Percentiles rank a stretch among this genome's conserved stretches.
These are phyloP conservation scores for Spizellomyces punctatus DNA, from an alignment of 192 early-diverging fungal genomes.

Conservation along the genomic window DNA sequence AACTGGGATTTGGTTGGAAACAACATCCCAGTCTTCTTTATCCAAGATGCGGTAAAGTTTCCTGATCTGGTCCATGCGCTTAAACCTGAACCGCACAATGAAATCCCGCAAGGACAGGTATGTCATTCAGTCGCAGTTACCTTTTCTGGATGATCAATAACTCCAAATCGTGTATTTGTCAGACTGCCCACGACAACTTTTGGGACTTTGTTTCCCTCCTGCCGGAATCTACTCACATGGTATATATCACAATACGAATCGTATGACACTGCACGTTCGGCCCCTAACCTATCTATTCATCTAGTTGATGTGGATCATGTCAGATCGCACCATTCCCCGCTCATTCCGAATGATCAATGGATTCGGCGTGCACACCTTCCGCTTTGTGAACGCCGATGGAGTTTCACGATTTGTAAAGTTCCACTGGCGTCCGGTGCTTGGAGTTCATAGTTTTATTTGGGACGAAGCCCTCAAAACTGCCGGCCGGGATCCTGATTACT, in stretches of 20 bases:
- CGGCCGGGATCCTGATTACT: constrained; percentile 72
- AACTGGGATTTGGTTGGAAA: constrained; percentile 83
- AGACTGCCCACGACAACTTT: constrained; percentile 26
- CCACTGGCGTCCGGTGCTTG: constrained; percentile 82
- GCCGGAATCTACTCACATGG: constrained; percentile 78
- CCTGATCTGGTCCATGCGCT: constrained; percentile 85
- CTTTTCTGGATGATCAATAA: background rate
- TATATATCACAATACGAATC: too few species aligned
- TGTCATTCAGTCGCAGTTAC: background rate
- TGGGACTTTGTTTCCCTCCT: constrained; percentile 31
- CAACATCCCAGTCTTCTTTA: constrained; percentile 57
- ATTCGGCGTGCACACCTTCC: constrained; percentile 77
- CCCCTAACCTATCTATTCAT: too few species aligned
- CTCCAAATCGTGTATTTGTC: background rate
- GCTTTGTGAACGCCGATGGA: constrained; percentile 71
- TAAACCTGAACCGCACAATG: constrained; percentile 80
- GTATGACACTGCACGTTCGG: too few species aligned
- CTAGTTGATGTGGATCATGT: constrained; percentile 70
- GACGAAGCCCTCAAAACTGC: constrained; percentile 64
- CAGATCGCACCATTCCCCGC: constrained; percentile 82
- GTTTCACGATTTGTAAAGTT: constrained; percentile 78
- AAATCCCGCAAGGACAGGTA: constrained; percentile 58
- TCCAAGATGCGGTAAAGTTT: constrained; percentile 32
- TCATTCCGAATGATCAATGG: constrained; percentile 85
- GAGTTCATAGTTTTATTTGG: constrained; percentile 69